Base-by-base conservation (phyloP, 306 rosid genomes). In the Gastrolobium villosum region DNA sequence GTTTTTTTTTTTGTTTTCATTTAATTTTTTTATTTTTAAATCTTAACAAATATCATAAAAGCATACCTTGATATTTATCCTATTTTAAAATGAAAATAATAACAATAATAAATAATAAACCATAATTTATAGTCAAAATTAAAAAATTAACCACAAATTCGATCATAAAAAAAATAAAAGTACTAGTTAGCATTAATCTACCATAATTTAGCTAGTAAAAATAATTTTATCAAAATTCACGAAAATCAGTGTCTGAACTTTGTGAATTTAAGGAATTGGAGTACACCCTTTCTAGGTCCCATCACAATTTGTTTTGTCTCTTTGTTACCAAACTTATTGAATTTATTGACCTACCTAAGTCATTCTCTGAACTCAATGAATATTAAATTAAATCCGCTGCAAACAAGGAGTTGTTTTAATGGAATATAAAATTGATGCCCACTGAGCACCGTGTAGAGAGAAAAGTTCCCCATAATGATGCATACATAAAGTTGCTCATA, bases 301-400 rank as follows among this genome's bases (percentile, higher is more conserved):
- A 2, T 53, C 40, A 39, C 57, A 5, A 10, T 72, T 10, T 0
- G 4, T 26, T 56, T 72, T 66, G 83, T 52, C 63, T 13, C 11
- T 30, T 26, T 4, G 53, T 48, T 65, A 59, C 77, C 80, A 50
- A 78, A 74, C 78, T 74, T 48, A 6, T 28, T 11, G 64, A 84
- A 79, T 79, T 74, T 60, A 68, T 69, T 74, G 65, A 84, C 59
- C 13, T 14, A 40, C 0, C n/a, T 41, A 63, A 59, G 67, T 48
- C 77, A 50, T 40, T 6, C 20, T 35, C 35, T 5, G 40, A 49
- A 44, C 34, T 4, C 41, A 65, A 20, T 56, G 55, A 53, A 44
- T 7, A 40, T n/a, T n/a, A n/a, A n/a, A n/a, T n/a, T n/a, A n/a
- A n/a, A n/a, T n/a, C 14, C 20, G 28, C 52, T 13, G 7, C 72